Conservation (phyloP, 306 rosid species). For the Cicer judaicum region DNA sequence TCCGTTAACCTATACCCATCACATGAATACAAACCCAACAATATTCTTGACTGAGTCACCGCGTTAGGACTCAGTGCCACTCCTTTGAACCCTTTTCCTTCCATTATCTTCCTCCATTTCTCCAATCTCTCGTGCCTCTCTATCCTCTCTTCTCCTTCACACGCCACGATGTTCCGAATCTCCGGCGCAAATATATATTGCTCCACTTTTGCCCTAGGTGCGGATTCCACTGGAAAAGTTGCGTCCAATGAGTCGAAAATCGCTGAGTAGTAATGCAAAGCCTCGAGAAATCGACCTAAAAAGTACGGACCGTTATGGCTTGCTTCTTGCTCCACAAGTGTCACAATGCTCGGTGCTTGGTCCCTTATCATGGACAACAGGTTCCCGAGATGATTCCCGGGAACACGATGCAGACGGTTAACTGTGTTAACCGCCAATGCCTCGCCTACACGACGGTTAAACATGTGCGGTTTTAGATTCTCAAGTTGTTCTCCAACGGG, state of each 20-base stretch:
- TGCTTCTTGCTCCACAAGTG: conserved; percentile 86
- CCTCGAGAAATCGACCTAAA: conserved; percentile 79
- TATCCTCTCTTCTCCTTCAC: conserved; percentile 71
- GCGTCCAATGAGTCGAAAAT: conserved; percentile 91
- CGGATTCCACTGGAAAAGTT: conserved; percentile 76
- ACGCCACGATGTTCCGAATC: conserved; percentile 86
- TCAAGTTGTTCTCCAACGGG: conserved; percentile 74
- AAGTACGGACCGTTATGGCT: conserved; percentile 92
- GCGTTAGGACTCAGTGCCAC: conserved; percentile 81
- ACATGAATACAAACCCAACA: conserved; percentile 80
- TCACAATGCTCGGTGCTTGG: conserved; percentile 83
- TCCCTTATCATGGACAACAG: conserved; percentile 72
- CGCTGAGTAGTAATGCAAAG: conserved; percentile 80
- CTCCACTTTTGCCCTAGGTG: conserved; percentile 91
- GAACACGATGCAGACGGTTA: conserved; percentile 80
- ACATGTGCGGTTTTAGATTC: conserved; percentile 79
- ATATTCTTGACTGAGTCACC: conserved; percentile 84
- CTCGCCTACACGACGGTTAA: conserved; percentile 78
- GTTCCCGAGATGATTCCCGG: conserved; percentile 56
- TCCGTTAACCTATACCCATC: conserved; percentile 86
- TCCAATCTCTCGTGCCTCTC: conserved; percentile 91
- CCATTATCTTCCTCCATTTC: conserved; percentile 92
- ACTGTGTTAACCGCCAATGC: conserved; percentile 80
- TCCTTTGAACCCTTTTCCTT: conserved; percentile 81
- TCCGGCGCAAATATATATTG: conserved; percentile 88